These are phyloP conservation scores for Isabelozyma gotoi DNA, from an alignment of 805 yeast genomes.

Conservation along the genomic window DNA sequence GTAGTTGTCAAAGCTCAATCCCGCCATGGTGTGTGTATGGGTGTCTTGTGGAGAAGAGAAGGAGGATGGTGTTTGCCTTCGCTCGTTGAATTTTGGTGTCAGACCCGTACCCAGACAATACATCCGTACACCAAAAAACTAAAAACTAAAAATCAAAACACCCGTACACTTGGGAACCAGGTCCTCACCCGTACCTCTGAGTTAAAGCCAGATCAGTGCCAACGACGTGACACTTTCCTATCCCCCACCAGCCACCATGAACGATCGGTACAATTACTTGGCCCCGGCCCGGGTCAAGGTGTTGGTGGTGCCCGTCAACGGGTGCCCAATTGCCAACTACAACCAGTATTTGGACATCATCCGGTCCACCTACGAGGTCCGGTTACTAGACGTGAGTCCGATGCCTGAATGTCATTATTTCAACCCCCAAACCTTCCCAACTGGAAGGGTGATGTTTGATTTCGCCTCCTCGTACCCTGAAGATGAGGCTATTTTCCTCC, in stretches of 20 bases:
- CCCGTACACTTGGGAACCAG: not conserved
- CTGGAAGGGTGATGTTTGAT: conserved; percentile 68
- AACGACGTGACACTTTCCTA: too few species aligned
- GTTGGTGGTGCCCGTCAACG: conserved; percentile 67
- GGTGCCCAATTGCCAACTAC: conserved; percentile 43
- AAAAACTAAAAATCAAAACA: too few species aligned
- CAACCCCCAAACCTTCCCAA: conserved; percentile 84
- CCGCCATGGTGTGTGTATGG: conserved; percentile 67
- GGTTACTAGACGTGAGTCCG: conserved; percentile 76
- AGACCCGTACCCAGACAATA: not conserved
- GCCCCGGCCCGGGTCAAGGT: conserved; percentile 67
- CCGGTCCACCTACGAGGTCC: conserved; percentile 54
- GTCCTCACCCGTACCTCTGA: too few species aligned
- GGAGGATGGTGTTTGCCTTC: not conserved
- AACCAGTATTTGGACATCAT: conserved; percentile 43
- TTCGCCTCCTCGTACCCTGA: conserved; percentile 48
- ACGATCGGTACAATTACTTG: conserved; percentile 47
- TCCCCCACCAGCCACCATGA: not conserved
- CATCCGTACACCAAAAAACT: not conserved
- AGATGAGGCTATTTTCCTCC: conserved; percentile 62
- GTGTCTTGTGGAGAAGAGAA: not conserved
- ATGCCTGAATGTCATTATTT: conserved; percentile 48
- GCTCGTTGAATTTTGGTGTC: conserved; percentile 2
- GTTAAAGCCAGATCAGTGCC: not conserved
- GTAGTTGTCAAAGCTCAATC: conserved; percentile 88